Percentiles rank a stretch among this genome's conserved stretches.
Conservation (phyloP, 139 green algal genomes). For the Picochlorum sp. region DNA sequence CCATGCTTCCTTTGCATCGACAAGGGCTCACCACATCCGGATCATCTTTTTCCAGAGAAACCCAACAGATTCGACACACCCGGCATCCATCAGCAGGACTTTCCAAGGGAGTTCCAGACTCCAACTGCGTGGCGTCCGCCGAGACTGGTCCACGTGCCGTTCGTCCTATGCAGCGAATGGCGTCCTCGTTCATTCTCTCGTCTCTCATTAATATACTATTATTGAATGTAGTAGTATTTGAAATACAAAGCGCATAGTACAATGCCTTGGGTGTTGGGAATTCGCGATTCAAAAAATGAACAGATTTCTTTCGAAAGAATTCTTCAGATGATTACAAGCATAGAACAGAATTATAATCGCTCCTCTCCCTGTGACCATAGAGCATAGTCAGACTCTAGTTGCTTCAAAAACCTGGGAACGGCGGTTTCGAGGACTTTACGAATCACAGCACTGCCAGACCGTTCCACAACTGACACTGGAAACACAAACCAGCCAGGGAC, state of each 20-base stretch:
- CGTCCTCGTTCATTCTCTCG: not conserved
- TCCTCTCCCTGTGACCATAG: constrained; percentile 51
- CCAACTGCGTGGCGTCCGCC: no score
- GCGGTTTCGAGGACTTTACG: constrained; percentile 50
- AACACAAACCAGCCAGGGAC: constrained; percentile 41
- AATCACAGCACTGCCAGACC: constrained; percentile 46
- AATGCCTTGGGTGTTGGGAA: not conserved
- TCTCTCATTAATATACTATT: not conserved
- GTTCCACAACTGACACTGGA: constrained; percentile 27
- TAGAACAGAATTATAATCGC: constrained; percentile 26
- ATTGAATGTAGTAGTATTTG: not conserved
- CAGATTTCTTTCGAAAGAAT: no score
- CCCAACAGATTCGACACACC: constrained; percentile 14
- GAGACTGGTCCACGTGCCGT: no score
- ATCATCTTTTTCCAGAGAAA: not conserved
- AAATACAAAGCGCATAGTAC: not conserved
- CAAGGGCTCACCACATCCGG: constrained; percentile 4
- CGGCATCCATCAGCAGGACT: not conserved
- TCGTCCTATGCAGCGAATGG: no score
- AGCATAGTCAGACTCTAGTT: constrained; percentile 68
- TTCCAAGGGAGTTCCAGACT: no score
- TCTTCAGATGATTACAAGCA: not conserved
- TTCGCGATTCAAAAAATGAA: not conserved
- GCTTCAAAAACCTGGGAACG: constrained; percentile 71
- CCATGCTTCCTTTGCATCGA: constrained; percentile 8